Base-by-base conservation (phyloP, 148 eudicot genomes). In the Rheum nobile region DNA sequence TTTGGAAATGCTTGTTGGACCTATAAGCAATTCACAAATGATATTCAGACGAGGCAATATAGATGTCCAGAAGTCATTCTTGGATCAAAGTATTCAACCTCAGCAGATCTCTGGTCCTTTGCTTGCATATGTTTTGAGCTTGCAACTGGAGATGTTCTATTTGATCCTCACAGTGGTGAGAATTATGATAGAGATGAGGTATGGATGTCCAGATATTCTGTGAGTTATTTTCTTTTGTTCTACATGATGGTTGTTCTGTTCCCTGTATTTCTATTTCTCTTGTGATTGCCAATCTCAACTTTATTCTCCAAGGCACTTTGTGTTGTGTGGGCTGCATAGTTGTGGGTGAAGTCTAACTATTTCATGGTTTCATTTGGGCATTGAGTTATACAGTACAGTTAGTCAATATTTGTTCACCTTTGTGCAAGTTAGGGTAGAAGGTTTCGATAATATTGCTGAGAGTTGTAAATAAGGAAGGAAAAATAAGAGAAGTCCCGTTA, bases 1-100 rank as follows among this genome's bases (percentile, higher is more conserved):
- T 90, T 94, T 82, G 98, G 98, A 63, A 94, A 91, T 85, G 95
- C 97, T 28, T 94, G 98, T 74, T 94, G 98, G 97, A 91, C 98
- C 4, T 87, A 89, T 78, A 91, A 91, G 72, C 97, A 91, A 74
- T 91, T 94, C 77, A 88, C 98, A 47, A 84, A 86, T 75, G 98
- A 94, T 79, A 89, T 94, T 34, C 98, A 94, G 80, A 94, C 98
- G 35, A 85, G 98, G 80, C 98, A 94, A 73, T 94, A 94, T 75
- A 90, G 98, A 77, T 85, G 93, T 77, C 98, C 98, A 4, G 98
- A 91, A 82, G 97, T 94, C 72, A 84, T 94, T 65, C 86, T 94
- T 72, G 97, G 97, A 72, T 88, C 96, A 17, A 94, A 88, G 73
- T 94, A 94, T 81, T 91, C 98, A 29, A 87, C 91, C 54, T 80